Base-by-base conservation (phyloP, 164 flowering plant genomes). In the Paratinospora sagittata region DNA sequence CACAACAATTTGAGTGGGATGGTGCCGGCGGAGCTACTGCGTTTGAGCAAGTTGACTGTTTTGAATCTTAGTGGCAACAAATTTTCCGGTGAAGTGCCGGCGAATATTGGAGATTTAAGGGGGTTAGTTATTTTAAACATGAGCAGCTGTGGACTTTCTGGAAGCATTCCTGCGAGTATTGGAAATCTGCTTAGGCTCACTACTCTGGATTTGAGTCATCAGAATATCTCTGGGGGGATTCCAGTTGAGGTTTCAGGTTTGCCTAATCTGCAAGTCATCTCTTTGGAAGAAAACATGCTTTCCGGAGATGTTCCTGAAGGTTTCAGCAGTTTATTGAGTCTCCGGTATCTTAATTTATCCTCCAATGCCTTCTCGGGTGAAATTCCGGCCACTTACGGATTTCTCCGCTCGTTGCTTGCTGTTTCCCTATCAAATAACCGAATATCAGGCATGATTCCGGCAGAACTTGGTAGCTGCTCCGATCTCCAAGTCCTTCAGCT, bases 241-340 rank as follows among this genome's bases (percentile, higher is more conserved):
- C 96, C 96, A 1, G 10, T 82, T 60, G 96, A 87, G 73, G 79
- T 90, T 14, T 82, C 85, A 34, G 96, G 96, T 23, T 75, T 90
- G 79, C 96, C 96, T 0, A 85, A 75, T 75, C 71, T 90, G 75
- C 82, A 83, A 76, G 63, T 82, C 43, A 84, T 90, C 23, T 81
- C 85, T 19, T 74, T 90, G 65, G 77, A 86, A 61, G 91, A 83
- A 66, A 90, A 90, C 70, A 62, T 23, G 21, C 78, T 90, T 7
- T 71, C 81, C 30, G 96, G 92, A 17, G 76, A 79, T 69, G 81
- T 87, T 43, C 92, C 89, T 33, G 89, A 88, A 81, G 90, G 96
- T 27, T 87, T 90, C 74, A 88, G 91, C 78, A 90, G 92, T 70
- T 83, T 88, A 64, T 41, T 73, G 30, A 65, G 87, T 73, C 74